These are phyloP conservation scores for Suillus spraguei DNA, from an alignment of 768 basidiomycete species.

Conservation along the genomic window DNA sequence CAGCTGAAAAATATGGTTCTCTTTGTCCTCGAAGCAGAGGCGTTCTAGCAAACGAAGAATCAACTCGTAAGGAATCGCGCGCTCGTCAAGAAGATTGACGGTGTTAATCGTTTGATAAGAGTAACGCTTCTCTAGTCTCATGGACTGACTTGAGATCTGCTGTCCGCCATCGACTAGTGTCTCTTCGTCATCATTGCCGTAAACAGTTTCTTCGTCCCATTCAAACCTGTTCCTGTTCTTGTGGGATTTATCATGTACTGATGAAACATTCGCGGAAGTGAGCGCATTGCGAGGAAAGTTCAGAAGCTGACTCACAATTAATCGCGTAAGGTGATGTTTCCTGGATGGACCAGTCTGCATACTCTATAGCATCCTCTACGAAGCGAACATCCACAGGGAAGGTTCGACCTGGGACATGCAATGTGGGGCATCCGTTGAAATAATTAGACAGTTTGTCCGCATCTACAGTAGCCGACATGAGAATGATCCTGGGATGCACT, in stretches of 20 bases:
- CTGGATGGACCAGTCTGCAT: conserved; percentile 74
- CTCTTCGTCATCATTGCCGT: conserved; percentile 66
- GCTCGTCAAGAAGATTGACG: conserved; percentile 84
- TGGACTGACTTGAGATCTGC: conserved; percentile 25
- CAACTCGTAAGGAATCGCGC: conserved; percentile 89
- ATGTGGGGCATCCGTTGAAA: conserved; percentile 83
- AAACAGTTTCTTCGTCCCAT: conserved; percentile 75
- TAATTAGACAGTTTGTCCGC: conserved; percentile 86
- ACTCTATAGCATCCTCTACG: conserved; percentile 90
- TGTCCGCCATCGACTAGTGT: conserved; percentile 20
- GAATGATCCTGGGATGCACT: conserved; percentile 61
- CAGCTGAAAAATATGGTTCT: conserved; percentile 65
- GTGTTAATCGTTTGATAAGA: conserved; percentile 73
- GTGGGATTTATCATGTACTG: conserved; percentile 67
- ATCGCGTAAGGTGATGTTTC: conserved; percentile 83
- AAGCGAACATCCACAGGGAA: conserved; percentile 88
- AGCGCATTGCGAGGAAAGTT: conserved; percentile 3
- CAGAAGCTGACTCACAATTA: conserved; percentile 48
- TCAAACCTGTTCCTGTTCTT: conserved; percentile 64
- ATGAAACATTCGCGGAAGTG: not conserved
- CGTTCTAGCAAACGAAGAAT: conserved; percentile 82
- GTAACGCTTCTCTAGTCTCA: conserved; percentile 78
- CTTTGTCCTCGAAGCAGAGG: conserved; percentile 70
- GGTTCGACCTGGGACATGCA: conserved; percentile 91
- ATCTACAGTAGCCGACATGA: conserved; percentile 98